Base-by-base conservation (phyloP, 2,329 filamentous ascomycete species). In the Colletotrichum zoysiae region DNA sequence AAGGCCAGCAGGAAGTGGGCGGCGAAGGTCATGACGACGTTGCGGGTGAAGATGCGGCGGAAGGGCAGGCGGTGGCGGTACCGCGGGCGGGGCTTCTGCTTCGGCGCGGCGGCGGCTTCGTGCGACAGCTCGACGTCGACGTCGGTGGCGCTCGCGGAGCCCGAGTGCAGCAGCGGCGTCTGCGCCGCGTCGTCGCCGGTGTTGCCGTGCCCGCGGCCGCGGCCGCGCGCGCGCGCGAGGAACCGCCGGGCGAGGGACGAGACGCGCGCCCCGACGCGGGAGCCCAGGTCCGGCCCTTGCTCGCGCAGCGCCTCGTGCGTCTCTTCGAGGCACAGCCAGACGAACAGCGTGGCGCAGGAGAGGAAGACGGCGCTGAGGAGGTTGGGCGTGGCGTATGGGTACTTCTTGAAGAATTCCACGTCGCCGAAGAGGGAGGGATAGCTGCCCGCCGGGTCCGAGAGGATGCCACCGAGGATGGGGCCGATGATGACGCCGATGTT, bases 1-100 rank as follows among this genome's bases (percentile, higher is more conserved):
- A 94, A 88, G 23, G 90, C 88, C 59, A 94, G 86, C 70, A 94
- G 86, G 75, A 91, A 91, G 74, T 93, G 91, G 11, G 88, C 87
- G n/a, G 91, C 74, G 3, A 95, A 78, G 0, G 87, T 89, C 61
- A 86, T 78, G 61, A 78, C 74, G 23, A 90, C 86, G 69, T 89
- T 89, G 58, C 81, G 84, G 4, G 84, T 90, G 76, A 90, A 87
- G 62, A 90, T 86, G 33, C 82, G 83, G 2, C 83, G 80, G 78
- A 90, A 90, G 0, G 87, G 81, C 2, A 90, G 83, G 1, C 81
- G 82, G 14, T 82, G 82, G 0, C 82, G 86, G 70, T 86, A 88
- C 7, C 86, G 80, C 0, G 79, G 78, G 40, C 65, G 48, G 20
- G 59, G 40, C 42, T 70, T 59, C 74, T 53, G 71, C 33, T 50